Conservation (phyloP, 305 asterid species). For the Fraxinus ornus region DNA sequence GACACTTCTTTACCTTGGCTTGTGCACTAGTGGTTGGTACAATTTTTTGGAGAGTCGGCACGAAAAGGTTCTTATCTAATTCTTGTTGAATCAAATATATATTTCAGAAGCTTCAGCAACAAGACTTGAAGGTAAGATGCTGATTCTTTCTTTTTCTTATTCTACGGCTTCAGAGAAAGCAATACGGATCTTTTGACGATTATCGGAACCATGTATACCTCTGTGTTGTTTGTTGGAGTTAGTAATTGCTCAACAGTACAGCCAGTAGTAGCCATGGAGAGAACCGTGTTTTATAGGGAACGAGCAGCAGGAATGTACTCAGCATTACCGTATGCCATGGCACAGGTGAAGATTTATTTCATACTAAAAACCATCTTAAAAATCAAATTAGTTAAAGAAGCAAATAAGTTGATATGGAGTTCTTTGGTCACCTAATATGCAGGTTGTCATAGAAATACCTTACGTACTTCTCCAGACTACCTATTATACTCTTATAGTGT, state of each 20-base stretch:
- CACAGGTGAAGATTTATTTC: conserved; percentile 57
- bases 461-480: conserved; percentile 59
- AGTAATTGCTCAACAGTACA: conserved; percentile 83
- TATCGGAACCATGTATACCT: conserved; percentile 82
- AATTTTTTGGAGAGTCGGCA: conserved; percentile 63
- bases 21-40: conserved; percentile 64
- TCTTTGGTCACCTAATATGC: not conserved
- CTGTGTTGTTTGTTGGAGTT: conserved; percentile 77
- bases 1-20: conserved; percentile 49
- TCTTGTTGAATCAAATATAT: not conserved
- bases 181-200: conserved; percentile 63
- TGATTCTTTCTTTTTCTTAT: conserved; percentile 15
- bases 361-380: not conserved
- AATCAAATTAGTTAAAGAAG: not conserved
- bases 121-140: not conserved
- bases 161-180: conserved; percentile 36
- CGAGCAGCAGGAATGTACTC: conserved; percentile 97
- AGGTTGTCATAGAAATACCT: conserved; percentile 78
- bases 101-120: not conserved
- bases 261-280: conserved; percentile 81
- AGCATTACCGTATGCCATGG: conserved; percentile 87
- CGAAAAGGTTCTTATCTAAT: conserved; percentile 44
- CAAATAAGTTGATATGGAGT: not conserved
- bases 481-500: conserved; percentile 67
- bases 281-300: conserved; percentile 90